A percentile compares a stretch with the other conserved stretches of the same genome.
Evolutionary conservation across 2,329 filamentous ascomycete species (phyloP).

Genomic region (Cladophialophora immunda): DNA sequence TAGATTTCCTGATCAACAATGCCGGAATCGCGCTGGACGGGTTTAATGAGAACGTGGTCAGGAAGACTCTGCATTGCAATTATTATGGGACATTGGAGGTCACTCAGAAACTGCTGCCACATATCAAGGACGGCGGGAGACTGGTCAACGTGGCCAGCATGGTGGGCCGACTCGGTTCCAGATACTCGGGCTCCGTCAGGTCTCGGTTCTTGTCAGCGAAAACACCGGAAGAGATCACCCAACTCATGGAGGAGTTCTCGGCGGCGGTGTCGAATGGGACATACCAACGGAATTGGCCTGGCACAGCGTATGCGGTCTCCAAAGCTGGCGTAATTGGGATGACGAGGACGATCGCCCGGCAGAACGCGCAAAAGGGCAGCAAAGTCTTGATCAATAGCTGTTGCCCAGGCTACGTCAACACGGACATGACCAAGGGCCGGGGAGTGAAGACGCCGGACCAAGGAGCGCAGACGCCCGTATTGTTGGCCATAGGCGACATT

Average conservation of each 20-base stretch:
- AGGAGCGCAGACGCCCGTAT: slow-evolving; percentile 56
- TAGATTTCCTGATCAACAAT: slow-evolving; percentile 65
- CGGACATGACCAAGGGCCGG: slow-evolving; percentile 57
- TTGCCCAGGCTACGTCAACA: slow-evolving; percentile 57
- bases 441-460: slow-evolving; percentile 54
- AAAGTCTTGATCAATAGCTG: slow-evolving; percentile 51
- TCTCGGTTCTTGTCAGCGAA: slow-evolving; percentile 53
- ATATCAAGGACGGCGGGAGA: slow-evolving; percentile 56
- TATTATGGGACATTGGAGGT: slow-evolving; percentile 62
- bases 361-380: slow-evolving; percentile 47
- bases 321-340: slow-evolving; percentile 57
- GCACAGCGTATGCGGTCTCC: slow-evolving; percentile 59
- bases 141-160: slow-evolving; percentile 61
- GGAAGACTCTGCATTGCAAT: slow-evolving; percentile 60
- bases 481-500: slow-evolving; percentile 54
- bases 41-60: slow-evolving; percentile 58
- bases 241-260: slow-evolving; percentile 60
- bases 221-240: slow-evolving; percentile 55
- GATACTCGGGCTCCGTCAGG: slow-evolving; percentile 56
- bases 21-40: slow-evolving; percentile 59
- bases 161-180: slow-evolving; percentile 52
- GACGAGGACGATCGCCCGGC: slow-evolving; percentile 50
- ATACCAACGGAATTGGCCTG: slow-evolving; percentile 57
- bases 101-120: slow-evolving; percentile 55
- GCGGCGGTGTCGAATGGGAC: slow-evolving; percentile 58